Evolutionary conservation across 106 monocot genomes (phyloP).

Genomic region (Phalaenopsis aphrodite): DNA sequence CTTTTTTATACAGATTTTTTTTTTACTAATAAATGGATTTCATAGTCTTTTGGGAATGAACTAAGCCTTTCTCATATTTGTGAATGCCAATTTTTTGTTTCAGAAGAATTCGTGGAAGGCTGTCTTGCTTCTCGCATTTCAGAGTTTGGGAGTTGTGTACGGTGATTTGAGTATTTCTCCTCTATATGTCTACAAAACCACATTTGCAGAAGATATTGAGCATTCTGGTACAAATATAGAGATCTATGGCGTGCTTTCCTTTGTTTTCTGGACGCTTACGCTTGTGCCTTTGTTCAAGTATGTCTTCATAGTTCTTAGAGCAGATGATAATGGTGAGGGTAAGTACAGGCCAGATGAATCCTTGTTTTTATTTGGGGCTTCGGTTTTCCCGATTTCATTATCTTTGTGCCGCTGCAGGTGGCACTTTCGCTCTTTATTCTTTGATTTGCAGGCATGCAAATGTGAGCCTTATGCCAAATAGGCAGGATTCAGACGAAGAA

Average conservation of each 20-base stretch:
- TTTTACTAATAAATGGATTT: neutral
- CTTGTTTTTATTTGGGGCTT: neutral
- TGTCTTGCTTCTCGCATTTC: constrained; percentile 30
- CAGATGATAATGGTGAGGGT: constrained; percentile 50
- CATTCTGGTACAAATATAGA: constrained; percentile 36
- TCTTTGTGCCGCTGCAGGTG: constrained; percentile 21
- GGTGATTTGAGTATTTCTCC: constrained; percentile 46
- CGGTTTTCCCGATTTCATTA: neutral
- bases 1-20: neutral
- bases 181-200: constrained; percentile 36
- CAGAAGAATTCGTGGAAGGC: constrained; percentile 38
- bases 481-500: constrained; percentile 41
- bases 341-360: neutral
- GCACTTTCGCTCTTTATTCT: constrained; percentile 45
- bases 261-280: constrained; percentile 48
- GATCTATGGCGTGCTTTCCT: constrained; percentile 33
- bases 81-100: neutral
- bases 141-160: constrained; percentile 46
- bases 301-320: constrained; percentile 44
- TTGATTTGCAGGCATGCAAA: constrained; percentile 44
- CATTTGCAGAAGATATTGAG: constrained; percentile 37
- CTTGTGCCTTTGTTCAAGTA: constrained; percentile 44
- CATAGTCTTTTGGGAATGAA: neutral
- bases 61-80: neutral
- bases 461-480: constrained; percentile 47